Evolutionary conservation across 2,329 filamentous ascomycete species (phyloP).

Genomic region (Penicillium sp.): DNA sequence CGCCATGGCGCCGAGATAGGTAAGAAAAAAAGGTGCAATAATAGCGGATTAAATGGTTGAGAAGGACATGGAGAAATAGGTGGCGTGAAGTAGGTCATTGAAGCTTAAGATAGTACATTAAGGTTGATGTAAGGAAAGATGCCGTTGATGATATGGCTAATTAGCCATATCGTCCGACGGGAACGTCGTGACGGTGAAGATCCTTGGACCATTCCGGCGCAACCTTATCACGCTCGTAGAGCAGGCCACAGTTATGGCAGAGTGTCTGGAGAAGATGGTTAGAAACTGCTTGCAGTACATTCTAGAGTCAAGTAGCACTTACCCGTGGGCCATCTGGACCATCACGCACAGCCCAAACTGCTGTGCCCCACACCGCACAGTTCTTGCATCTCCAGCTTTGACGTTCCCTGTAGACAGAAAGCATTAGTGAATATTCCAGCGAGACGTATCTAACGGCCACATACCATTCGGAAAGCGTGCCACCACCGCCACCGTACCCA

Average conservation of each 20-base stretch:
- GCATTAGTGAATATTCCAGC: constrained; percentile 7
- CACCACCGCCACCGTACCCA: constrained; percentile 67
- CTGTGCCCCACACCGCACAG: constrained; percentile 82
- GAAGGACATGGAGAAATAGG: neutral
- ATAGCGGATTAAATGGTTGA: constrained; percentile 1
- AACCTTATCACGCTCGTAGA: constrained; percentile 83
- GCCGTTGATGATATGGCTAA: neutral
- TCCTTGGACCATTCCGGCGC: constrained; percentile 75
- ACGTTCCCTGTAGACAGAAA: constrained; percentile 59
- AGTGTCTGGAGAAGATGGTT: constrained; percentile 60
- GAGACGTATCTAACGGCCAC: constrained; percentile 6
- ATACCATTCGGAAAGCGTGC: constrained; percentile 65
- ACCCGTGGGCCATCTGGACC: constrained; percentile 82
- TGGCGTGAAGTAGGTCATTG: constrained; percentile 11
- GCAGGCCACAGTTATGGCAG: constrained; percentile 88
- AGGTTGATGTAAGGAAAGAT: neutral
- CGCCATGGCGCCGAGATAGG: constrained; percentile 1
- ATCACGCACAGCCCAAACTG: constrained; percentile 93
- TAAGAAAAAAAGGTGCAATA: neutral
- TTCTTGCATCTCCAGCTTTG: constrained; percentile 83
- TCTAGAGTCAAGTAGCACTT: constrained; percentile 40
- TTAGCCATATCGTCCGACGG: constrained; percentile 36
- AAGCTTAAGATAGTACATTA: constrained; percentile 9
- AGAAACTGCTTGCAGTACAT: constrained; percentile 12
- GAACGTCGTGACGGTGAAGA: constrained; percentile 57